These are phyloP conservation scores for Malus fusca DNA, from an alignment of 306 rosid genomes.

Conservation along the genomic window DNA sequence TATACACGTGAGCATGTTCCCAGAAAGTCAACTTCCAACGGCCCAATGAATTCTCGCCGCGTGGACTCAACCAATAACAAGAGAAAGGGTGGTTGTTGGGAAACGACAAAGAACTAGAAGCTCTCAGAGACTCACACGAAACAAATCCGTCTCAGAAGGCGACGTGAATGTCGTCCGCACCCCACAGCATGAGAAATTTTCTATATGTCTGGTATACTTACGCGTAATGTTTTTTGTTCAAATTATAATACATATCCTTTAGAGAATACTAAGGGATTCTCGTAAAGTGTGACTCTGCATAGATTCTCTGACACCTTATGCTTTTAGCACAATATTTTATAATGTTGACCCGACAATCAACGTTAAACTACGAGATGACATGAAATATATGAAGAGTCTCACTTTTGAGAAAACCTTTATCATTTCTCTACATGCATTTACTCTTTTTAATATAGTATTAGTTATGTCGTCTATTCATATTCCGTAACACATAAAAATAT, in stretches of 20 bases:
- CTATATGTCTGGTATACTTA: no score
- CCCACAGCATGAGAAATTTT: neutral
- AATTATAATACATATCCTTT: no score
- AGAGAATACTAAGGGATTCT: no score
- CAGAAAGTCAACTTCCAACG: neutral
- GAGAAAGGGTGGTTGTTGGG: neutral
- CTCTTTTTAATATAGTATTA: no score
- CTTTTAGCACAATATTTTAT: no score
- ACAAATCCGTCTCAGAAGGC: neutral
- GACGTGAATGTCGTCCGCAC: neutral
- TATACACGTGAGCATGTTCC: constrained; percentile 13
- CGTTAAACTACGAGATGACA: no score
- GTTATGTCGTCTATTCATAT: no score
- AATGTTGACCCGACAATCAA: rapidly evolving
- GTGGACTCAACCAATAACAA: neutral
- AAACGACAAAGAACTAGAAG: constrained; percentile 19
- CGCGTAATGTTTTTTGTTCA: no score
- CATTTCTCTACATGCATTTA: no score
- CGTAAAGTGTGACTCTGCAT: rapidly evolving
- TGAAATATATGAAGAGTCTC: rapidly evolving
- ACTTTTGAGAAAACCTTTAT: no score
- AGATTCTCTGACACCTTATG: no score
- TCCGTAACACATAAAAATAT: no score
- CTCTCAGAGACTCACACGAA: neutral
- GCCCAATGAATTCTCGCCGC: neutral